Evolutionary conservation across 345 rosid species (phyloP).

Genomic region (Moricandia moricandioides): DNA sequence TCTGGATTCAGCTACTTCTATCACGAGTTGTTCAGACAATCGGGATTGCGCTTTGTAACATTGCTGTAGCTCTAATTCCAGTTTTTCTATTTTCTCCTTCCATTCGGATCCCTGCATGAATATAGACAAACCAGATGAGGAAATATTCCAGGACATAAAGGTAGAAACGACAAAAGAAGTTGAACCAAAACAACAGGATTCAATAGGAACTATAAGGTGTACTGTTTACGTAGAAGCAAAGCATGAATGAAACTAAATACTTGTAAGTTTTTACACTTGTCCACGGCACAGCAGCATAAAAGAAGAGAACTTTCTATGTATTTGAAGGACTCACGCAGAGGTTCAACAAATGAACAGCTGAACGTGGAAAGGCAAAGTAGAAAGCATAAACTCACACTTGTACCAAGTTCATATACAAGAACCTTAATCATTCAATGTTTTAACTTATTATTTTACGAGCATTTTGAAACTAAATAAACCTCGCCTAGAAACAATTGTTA

Average conservation of each 20-base stretch:
- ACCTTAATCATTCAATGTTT: not conserved
- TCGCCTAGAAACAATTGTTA: not conserved
- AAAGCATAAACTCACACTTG: not conserved
- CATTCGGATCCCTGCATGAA: constrained; percentile 77
- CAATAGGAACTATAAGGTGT: not conserved
- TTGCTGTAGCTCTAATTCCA: constrained; percentile 83
- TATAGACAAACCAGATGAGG: not conserved
- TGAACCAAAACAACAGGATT: not conserved
- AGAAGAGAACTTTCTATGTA: not conserved
- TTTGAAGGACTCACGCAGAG: not conserved
- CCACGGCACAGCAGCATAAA: not conserved
- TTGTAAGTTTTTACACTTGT: not conserved
- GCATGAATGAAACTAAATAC: not conserved
- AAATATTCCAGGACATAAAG: not conserved
- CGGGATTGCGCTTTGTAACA: constrained; percentile 91
- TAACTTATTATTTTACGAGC: not conserved
- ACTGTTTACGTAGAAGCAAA: not conserved
- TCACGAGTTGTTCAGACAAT: constrained; percentile 82
- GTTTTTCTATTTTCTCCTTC: constrained; percentile 83
- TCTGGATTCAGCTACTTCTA: constrained; percentile 85
- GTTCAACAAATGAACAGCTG: not conserved
- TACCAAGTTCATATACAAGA: not conserved
- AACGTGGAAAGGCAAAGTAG: not conserved
- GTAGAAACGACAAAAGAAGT: not conserved
- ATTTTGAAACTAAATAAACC: not conserved